Conservation (phyloP, 2,329 filamentous ascomycete species). For the Diplodia intermedia region DNA sequence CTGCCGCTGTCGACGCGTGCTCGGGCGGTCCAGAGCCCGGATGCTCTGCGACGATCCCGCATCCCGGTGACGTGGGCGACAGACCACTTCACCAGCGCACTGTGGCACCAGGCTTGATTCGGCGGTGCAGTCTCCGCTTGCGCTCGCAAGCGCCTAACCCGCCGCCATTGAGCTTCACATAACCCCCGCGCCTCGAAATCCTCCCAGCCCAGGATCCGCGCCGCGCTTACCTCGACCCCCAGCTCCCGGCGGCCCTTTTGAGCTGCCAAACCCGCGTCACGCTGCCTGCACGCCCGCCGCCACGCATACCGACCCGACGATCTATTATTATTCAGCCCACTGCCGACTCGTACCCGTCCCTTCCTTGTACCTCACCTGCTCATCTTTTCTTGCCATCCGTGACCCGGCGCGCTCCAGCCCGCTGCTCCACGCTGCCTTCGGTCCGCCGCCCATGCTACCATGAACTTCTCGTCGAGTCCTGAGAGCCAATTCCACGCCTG, state of each 20-base stretch:
- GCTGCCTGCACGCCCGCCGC: slow-evolving; percentile 5
- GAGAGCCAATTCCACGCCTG: slow-evolving; percentile 31
- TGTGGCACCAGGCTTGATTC: slow-evolving; percentile 26
- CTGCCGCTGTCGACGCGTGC: background rate
- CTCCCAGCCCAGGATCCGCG: slow-evolving; percentile 19
- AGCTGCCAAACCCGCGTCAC: slow-evolving; percentile 5
- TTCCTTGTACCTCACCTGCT: background rate
- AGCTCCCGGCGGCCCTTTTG: slow-evolving; percentile 6
- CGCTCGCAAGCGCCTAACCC: slow-evolving; percentile 15
- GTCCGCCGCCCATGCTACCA: slow-evolving; percentile 28
- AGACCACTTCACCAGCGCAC: slow-evolving; percentile 19
- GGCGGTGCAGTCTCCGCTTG: slow-evolving; percentile 20
- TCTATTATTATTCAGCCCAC: slow-evolving; percentile 23
- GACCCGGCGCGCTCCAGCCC: slow-evolving; percentile 7
- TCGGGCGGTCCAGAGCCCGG: background rate
- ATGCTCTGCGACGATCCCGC: slow-evolving; percentile 17
- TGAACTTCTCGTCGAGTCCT: slow-evolving; percentile 31
- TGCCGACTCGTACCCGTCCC: background rate
- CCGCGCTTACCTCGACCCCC: slow-evolving; percentile 6
- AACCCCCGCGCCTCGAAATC: slow-evolving; percentile 24
- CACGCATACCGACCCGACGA: slow-evolving; percentile 7
- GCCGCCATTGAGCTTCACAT: slow-evolving; percentile 18
- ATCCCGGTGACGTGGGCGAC: slow-evolving; percentile 21
- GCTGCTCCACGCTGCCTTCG: background rate
- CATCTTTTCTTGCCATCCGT: background rate